These are phyloP conservation scores for Colletotrichum abscissum DNA, from an alignment of 2,329 filamentous ascomycete genomes.

Conservation along the genomic window DNA sequence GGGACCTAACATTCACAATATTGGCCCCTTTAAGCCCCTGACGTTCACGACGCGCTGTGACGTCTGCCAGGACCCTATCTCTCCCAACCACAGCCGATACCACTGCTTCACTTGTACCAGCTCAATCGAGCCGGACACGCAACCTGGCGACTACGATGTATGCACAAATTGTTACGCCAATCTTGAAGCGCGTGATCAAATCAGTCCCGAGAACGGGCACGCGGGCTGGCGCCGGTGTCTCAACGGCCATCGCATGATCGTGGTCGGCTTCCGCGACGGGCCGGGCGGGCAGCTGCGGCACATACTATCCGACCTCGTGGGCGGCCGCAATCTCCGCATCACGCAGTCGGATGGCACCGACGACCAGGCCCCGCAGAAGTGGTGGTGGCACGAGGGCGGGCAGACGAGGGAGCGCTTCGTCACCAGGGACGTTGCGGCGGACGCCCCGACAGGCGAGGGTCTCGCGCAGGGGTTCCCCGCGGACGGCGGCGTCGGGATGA, in stretches of 20 bases:
- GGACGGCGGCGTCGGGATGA: constrained; percentile 77
- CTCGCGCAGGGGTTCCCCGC: constrained; percentile 69
- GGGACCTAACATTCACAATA: constrained; percentile 56
- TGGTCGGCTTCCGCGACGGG: constrained; percentile 79
- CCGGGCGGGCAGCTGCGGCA: constrained; percentile 75
- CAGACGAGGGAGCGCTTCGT: constrained; percentile 59
- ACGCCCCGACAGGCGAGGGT: constrained; percentile 49
- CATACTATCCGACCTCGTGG: constrained; percentile 79
- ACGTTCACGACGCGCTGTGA: constrained; percentile 83
- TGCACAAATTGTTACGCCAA: constrained; percentile 82
- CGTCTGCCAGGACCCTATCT: constrained; percentile 79
- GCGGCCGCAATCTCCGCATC: constrained; percentile 76
- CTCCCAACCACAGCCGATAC: constrained; percentile 75
- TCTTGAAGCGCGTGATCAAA: constrained; percentile 70
- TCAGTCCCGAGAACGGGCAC: constrained; percentile 80
- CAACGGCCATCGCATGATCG: constrained; percentile 84
- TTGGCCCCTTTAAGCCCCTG: constrained; percentile 73
- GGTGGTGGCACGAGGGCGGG: constrained; percentile 61
- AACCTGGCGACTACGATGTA: constrained; percentile 85
- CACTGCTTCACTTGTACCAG: constrained; percentile 83
- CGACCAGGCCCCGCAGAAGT: constrained; percentile 54
- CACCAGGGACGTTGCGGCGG: constrained; percentile 60
- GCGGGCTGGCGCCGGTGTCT: constrained; percentile 87
- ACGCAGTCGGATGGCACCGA: constrained; percentile 55
- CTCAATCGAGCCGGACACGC: constrained; percentile 55